A percentile compares a stretch with the other conserved stretches of the same genome.
Conservation (phyloP, 176 grass and related monocot species). For the Oryza punctata region DNA sequence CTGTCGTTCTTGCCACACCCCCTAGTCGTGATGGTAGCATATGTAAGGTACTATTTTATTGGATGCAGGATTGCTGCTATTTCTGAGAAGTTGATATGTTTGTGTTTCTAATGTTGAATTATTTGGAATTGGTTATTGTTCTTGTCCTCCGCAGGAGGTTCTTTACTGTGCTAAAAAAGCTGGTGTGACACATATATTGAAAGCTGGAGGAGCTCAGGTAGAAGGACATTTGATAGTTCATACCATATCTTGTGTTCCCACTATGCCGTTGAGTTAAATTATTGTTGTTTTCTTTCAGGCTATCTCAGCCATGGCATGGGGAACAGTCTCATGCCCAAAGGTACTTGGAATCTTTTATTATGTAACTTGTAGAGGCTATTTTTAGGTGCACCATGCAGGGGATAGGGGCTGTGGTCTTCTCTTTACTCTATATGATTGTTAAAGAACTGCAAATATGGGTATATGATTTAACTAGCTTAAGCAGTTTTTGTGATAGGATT, state of each 20-base stretch:
- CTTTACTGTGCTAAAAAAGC: conserved; percentile 97
- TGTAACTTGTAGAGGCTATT: not conserved
- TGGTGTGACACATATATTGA: conserved; percentile 93
- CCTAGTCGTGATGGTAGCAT: conserved; percentile 80
- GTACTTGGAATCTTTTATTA: conserved; percentile 41
- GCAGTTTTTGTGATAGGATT: not conserved
- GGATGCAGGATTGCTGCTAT: not conserved
- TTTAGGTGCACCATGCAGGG: conserved; percentile 3
- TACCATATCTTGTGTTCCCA: not conserved
- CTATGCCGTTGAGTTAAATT: conserved; percentile 10
- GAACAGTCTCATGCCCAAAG: conserved; percentile 88
- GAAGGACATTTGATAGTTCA: not conserved
- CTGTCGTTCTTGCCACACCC: conserved; percentile 86
- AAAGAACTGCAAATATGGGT: conserved; percentile 16
- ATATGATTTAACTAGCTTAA: not conserved
- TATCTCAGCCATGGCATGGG: conserved; percentile 96
- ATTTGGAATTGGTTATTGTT: not conserved
- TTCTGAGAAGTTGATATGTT: not conserved
- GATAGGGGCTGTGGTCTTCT: not conserved
- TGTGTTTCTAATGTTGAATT: conserved; percentile 5
- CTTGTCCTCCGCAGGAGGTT: conserved; percentile 66
- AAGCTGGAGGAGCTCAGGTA: conserved; percentile 96
- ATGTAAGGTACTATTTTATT: conserved; percentile 74
- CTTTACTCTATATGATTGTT: not conserved
- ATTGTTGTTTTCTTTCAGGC: conserved; percentile 54